These are phyloP conservation scores for Pelargonium australe DNA, from an alignment of 441 rosid genomes.

Conservation along the genomic window DNA sequence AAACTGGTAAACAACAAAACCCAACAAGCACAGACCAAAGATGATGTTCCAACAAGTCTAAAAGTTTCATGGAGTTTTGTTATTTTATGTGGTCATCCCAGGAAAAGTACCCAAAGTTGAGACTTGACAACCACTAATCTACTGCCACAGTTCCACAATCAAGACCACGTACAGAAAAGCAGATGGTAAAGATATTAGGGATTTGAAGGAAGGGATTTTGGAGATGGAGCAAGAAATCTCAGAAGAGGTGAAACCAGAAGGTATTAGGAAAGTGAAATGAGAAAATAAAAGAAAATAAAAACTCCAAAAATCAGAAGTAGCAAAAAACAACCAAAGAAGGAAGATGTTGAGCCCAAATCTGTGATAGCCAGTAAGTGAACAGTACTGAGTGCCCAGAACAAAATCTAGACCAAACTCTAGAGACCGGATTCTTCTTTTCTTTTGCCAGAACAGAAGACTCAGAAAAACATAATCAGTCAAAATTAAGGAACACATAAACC, in stretches of 20 bases:
- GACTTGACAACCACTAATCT: slow-evolving; percentile 17
- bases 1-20: slow-evolving; percentile 43
- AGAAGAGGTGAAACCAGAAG: slow-evolving; percentile 8
- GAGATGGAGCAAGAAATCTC: background rate
- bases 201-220: slow-evolving; percentile 6
- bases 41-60: slow-evolving; percentile 7
- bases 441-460: background rate
- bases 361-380: background rate
- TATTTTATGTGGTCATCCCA: slow-evolving; percentile 62
- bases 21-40: slow-evolving; percentile 26
- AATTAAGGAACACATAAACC: background rate
- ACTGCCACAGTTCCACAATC: slow-evolving; percentile 20
- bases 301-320: background rate
- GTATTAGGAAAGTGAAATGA: slow-evolving; percentile 9
- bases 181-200: slow-evolving; percentile 20
- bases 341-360: background rate
- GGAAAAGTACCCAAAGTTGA: slow-evolving; percentile 16
- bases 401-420: background rate
- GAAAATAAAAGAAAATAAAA: background rate
- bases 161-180: slow-evolving; percentile 19
- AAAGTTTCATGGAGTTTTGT: slow-evolving; percentile 28
- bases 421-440: background rate
- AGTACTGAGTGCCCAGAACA: background rate
- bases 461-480: background rate
- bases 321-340: background rate